Conservation (phyloP, 805 yeast species). For the Lipomyces orientalis region DNA sequence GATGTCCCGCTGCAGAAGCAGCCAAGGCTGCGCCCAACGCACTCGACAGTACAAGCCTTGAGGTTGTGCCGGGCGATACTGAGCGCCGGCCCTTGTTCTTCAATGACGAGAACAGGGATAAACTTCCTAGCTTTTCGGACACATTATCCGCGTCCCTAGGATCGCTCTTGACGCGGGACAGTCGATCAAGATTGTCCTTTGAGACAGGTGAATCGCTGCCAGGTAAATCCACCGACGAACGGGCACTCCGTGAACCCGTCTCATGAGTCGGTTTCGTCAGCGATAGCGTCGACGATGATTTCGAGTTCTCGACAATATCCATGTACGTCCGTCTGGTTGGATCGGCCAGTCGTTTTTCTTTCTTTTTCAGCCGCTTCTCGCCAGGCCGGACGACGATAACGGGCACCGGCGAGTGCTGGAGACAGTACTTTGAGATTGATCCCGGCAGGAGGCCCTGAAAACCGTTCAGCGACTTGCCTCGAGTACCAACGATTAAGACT, state of each 20-base stretch:
- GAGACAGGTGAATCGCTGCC: background rate
- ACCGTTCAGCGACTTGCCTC: constrained; percentile 50
- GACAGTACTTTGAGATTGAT: constrained; percentile 55
- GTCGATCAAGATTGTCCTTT: constrained; percentile 4
- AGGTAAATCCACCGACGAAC: constrained; percentile 9
- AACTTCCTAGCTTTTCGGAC: background rate
- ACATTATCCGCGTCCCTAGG: background rate
- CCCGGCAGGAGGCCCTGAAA: constrained; percentile 53
- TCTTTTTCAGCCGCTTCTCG: constrained; percentile 45
- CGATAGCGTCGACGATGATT: constrained; percentile 23
- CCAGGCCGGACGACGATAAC: constrained; percentile 54
- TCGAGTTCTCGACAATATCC: constrained; percentile 40
- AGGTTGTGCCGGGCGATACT: constrained; percentile 7
- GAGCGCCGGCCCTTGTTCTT: background rate
- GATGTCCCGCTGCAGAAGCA: constrained; percentile 8
- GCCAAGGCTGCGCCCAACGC: constrained; percentile 30
- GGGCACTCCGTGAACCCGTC: background rate
- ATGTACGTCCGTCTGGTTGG: constrained; percentile 42
- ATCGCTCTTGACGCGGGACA: constrained; percentile 15
- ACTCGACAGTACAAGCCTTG: constrained; percentile 18
- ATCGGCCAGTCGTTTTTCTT: constrained; percentile 46
- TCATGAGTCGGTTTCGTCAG: constrained; percentile 13
- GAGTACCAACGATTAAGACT: constrained; percentile 54
- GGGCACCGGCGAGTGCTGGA: constrained; percentile 55
- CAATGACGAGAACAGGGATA: constrained; percentile 11